Base-by-base conservation (phyloP, 163 green algal species). In the Coccomyxa subellipsoidea region DNA sequence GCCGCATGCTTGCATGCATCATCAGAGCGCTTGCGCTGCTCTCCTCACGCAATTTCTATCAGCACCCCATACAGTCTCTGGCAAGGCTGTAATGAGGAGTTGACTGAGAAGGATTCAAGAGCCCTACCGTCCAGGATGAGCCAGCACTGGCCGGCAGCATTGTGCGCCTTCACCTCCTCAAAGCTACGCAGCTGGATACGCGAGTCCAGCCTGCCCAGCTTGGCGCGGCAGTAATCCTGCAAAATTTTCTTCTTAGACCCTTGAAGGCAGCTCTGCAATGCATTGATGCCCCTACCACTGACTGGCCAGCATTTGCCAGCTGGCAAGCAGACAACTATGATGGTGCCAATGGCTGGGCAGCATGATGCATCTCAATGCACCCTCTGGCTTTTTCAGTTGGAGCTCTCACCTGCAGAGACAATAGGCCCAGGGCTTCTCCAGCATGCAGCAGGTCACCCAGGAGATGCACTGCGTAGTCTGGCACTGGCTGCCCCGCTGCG, bases 101-200 rank as follows among this genome's bases (percentile, higher is more conserved):
- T n/a, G n/a, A n/a, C n/a, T n/a, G n/a, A n/a, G n/a, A n/a, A n/a
- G n/a, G n/a, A n/a, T n/a, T n/a, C n/a, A n/a, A n/a, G 66, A 34
- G 29, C 38, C 76, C 6, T 6, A 80, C 82, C 90, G 71, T 95
- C 90, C 38, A 96, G 71, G 32, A 94, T 78, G 23, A 96, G 86
- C 90, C 84, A 91, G 40, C 87, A 86, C 66, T 85, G 75, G n/a
- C 87, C 86, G 0, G 34, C 83, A 23, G 70, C 77, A 70, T 93
- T 94, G 69, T 72, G 77, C 12, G 38, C 59, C 47, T 85, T 54
- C 5, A 92, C 84, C 47, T 91, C 86, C 1, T 83, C 77, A 47
- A 80, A 89, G 54, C 38, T 54, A 27, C 87, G 87, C 79, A 81
- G 54, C 34, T 85, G 85, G 77, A 90, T 34, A 2, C 84, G 82